Evolutionary conservation across 306 rosid genomes (phyloP).

Genomic region (Trichosanthes truncata): DNA sequence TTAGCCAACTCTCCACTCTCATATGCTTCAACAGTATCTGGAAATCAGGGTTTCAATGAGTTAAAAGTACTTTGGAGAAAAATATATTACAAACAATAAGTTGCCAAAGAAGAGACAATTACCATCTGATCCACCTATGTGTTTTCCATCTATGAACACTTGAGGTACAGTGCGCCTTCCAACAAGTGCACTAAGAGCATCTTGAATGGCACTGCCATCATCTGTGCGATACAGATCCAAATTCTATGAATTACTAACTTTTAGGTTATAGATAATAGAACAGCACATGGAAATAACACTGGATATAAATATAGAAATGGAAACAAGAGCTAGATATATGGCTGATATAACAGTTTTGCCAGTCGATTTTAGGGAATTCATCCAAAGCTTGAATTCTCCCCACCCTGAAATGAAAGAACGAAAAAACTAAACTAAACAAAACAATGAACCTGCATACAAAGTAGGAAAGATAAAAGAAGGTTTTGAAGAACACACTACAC

Average conservation of each 20-base stretch:
- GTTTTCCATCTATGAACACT: slow-evolving; percentile 71
- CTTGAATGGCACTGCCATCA: slow-evolving; percentile 73
- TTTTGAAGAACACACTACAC: neutral
- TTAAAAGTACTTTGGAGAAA: neutral
- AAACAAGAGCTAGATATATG: neutral
- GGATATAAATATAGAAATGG: neutral
- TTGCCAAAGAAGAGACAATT: slow-evolving; percentile 8
- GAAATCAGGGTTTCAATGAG: neutral
- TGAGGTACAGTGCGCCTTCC: slow-evolving; percentile 96
- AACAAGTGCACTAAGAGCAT: slow-evolving; percentile 41
- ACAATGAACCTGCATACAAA: neutral
- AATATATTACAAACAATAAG: neutral
- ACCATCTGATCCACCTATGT: slow-evolving; percentile 97
- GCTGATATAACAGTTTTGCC: neutral
- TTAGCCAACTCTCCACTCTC: slow-evolving; percentile 61
- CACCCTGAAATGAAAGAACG: neutral
- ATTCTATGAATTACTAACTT: neutral
- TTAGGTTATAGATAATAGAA: neutral
- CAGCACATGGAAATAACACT: neutral
- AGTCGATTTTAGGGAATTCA: neutral
- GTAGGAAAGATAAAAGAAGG: neutral
- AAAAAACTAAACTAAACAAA: neutral
- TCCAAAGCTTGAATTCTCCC: neutral
- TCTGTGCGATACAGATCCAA: slow-evolving; percentile 34
- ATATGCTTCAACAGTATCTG: slow-evolving; percentile 70